Conservation (phyloP, 2,329 filamentous ascomycete genomes). For the Escovopsis sp. region DNA sequence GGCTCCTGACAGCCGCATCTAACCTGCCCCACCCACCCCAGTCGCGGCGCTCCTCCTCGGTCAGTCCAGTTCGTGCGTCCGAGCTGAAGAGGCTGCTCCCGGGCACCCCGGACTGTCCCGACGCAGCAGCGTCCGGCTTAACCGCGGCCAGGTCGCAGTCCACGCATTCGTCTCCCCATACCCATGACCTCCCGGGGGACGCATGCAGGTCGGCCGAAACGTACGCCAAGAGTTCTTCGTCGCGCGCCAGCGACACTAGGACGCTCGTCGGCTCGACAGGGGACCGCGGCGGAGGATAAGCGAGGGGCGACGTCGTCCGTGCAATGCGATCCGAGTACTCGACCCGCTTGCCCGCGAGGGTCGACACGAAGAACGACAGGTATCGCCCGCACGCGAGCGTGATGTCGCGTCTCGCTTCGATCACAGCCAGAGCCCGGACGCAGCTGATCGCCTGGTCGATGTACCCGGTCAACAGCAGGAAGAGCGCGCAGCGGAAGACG, state of each 20-base stretch:
- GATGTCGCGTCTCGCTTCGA: slow-evolving; percentile 56
- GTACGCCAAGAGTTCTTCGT: slow-evolving; percentile 83
- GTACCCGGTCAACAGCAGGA: slow-evolving; percentile 61
- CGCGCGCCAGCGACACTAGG: slow-evolving; percentile 28
- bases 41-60: slow-evolving; percentile 42
- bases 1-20: slow-evolving; percentile 30
- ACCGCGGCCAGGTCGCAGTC: slow-evolving; percentile 19
- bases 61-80: slow-evolving; percentile 36
- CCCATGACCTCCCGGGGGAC: slow-evolving; percentile 62
- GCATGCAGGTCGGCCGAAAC: slow-evolving; percentile 77
- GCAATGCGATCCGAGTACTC: slow-evolving; percentile 28
- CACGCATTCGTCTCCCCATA: slow-evolving; percentile 53
- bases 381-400: slow-evolving; percentile 70
- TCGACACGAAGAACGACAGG: slow-evolving; percentile 63
- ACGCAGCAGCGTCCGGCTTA: slow-evolving; percentile 6
- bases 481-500: slow-evolving; percentile 72
- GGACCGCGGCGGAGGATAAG: slow-evolving; percentile 15
- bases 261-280: slow-evolving; percentile 17
- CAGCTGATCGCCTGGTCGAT: slow-evolving; percentile 59
- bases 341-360: slow-evolving; percentile 40
- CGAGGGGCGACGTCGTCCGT: slow-evolving; percentile 16
- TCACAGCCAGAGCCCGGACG: slow-evolving; percentile 52
- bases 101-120: slow-evolving; percentile 9
- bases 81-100: slow-evolving; percentile 26
- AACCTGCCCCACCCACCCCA: slow-evolving; percentile 74